Base-by-base conservation (phyloP, 2,329 filamentous ascomycete species). In the Xylariaceae sp. region DNA sequence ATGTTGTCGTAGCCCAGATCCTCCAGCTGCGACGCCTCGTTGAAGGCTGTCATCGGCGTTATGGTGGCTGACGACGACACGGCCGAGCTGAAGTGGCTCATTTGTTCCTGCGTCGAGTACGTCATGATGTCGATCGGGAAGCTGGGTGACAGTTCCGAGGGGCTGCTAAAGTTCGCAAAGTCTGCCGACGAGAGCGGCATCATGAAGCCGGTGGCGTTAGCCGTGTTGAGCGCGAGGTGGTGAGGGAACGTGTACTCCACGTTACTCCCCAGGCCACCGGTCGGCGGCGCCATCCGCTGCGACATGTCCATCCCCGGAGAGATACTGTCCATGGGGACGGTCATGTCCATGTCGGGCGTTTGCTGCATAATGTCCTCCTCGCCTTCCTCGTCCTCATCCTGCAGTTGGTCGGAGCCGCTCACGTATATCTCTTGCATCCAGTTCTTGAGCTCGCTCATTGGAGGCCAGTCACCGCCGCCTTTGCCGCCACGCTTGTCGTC, bases 381-480 rank as follows among this genome's bases (percentile, higher is more conserved):
- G 17, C 64, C 66, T 30, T 64, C 63, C 2, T 69, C 67, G 16
- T 63, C 59, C 12, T 56, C 53, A 16, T 62, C 57, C 26, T 48
- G 44, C 11, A 53, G 43, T 19, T 44, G 43, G 24, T 61, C 57
- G 41, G 56, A 49, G 29, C 64, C 61, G 44, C 60, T 55, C 44
- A 72, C 73, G 29, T 61, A 63, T 34, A 78, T 66, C 56, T 79
- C 73, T 15, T 68, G 64, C 66, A 83, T 78, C 79, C 78, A 84
- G 40, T 68, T 64, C 64, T 79, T 79, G 47, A 82, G 64, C 42
- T 77, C 71, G 15, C 57, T 53, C 77, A 82, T 80, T 4, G 71
- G 55, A 4, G 77, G 76, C 71, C 71, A 75, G 50, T 76, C 67
- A 12, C 72, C 72, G 24, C 74, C 74, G 2, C 68, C 71, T 38